Conservation (phyloP, 1,284 basidiomycete species). For the Mycosarcoma maydis region DNA sequence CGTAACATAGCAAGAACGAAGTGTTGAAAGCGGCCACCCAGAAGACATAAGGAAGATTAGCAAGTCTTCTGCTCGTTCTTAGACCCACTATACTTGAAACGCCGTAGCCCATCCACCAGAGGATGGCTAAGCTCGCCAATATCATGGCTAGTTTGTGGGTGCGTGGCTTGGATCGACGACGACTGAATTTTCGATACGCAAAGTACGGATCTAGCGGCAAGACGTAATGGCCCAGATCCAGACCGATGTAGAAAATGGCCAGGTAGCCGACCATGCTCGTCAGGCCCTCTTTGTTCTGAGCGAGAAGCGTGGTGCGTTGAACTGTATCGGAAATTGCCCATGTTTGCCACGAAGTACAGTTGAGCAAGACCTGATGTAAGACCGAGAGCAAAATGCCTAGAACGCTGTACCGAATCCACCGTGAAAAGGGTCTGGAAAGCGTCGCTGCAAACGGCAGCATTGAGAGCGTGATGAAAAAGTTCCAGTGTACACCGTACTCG, state of each 20-base stretch:
- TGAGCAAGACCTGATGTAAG: slow-evolving; percentile 31
- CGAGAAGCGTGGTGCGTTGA: slow-evolving; percentile 73
- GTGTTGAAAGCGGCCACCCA: slow-evolving; percentile 93
- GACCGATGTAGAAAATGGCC: slow-evolving; percentile 85
- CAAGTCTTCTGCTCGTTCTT: slow-evolving; percentile 47
- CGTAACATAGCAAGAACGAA: slow-evolving; percentile 82
- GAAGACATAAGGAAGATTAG: slow-evolving; percentile 84
- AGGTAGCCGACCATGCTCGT: slow-evolving; percentile 86
- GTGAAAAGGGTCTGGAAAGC: slow-evolving; percentile 70
- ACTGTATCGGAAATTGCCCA: slow-evolving; percentile 47
- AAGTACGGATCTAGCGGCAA: slow-evolving; percentile 77
- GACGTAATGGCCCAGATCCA: slow-evolving; percentile 82
- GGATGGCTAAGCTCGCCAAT: slow-evolving; percentile 75
- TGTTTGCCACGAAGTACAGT: slow-evolving; percentile 25
- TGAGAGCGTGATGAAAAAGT: slow-evolving; percentile 95
- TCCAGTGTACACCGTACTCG: slow-evolving; percentile 98
- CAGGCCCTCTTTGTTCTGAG: slow-evolving; percentile 92
- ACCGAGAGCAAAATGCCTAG: slow-evolving; percentile 73
- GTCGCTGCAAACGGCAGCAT: slow-evolving; percentile 81
- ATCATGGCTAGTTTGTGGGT: slow-evolving; percentile 51
- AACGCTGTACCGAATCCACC: slow-evolving; percentile 73
- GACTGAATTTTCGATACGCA: slow-evolving; percentile 35
- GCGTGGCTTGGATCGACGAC: slow-evolving; percentile 7
- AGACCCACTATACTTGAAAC: slow-evolving; percentile 8
- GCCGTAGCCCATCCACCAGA: slow-evolving; percentile 79